These are phyloP conservation scores for Lasiosphaeria ovina DNA, from an alignment of 495 filamentous ascomycete genomes.

Conservation along the genomic window DNA sequence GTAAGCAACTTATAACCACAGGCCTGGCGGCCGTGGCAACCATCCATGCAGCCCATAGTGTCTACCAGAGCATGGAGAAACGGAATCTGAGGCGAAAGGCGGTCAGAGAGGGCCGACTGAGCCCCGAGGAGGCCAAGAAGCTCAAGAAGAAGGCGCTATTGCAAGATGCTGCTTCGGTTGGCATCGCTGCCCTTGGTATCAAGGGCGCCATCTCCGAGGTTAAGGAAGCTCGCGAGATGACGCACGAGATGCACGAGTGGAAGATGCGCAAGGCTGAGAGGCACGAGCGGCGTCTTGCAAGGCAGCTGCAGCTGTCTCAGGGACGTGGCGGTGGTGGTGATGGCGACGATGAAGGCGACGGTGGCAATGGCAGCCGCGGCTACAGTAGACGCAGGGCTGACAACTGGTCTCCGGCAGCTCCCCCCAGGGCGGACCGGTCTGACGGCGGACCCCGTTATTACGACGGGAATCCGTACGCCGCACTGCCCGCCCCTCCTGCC, in stretches of 20 bases:
- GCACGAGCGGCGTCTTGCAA: slow-evolving; percentile 40
- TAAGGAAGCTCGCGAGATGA: slow-evolving; percentile 45
- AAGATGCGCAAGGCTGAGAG: slow-evolving; percentile 41
- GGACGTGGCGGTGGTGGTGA: slow-evolving; percentile 8
- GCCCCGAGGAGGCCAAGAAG: slow-evolving; percentile 70
- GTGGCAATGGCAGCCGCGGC: slow-evolving; percentile 3
- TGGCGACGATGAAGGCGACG: slow-evolving; percentile 17
- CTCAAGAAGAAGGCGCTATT: slow-evolving; percentile 70
- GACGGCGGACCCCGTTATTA: slow-evolving; percentile 46
- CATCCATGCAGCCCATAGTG: slow-evolving; percentile 79
- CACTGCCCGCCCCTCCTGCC: slow-evolving; percentile 44
- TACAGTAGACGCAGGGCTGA: slow-evolving; percentile 41
- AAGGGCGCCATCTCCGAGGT: slow-evolving; percentile 73
- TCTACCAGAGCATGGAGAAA: slow-evolving; percentile 75
- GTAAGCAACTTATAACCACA: slow-evolving; percentile 79
- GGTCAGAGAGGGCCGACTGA: slow-evolving; percentile 71
- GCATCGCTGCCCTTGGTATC: slow-evolving; percentile 82
- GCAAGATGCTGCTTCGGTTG: slow-evolving; percentile 73
- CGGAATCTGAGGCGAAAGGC: slow-evolving; percentile 66
- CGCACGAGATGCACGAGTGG: slow-evolving; percentile 43
- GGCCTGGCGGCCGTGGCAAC: slow-evolving; percentile 85
- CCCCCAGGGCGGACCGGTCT: slow-evolving; percentile 33
- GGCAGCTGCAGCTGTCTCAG: slow-evolving; percentile 22
- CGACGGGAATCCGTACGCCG: slow-evolving; percentile 53
- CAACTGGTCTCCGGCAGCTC: slow-evolving; percentile 37